These are phyloP conservation scores for Lactifluus piperatus DNA, from an alignment of 768 basidiomycete species.

Conservation along the genomic window DNA sequence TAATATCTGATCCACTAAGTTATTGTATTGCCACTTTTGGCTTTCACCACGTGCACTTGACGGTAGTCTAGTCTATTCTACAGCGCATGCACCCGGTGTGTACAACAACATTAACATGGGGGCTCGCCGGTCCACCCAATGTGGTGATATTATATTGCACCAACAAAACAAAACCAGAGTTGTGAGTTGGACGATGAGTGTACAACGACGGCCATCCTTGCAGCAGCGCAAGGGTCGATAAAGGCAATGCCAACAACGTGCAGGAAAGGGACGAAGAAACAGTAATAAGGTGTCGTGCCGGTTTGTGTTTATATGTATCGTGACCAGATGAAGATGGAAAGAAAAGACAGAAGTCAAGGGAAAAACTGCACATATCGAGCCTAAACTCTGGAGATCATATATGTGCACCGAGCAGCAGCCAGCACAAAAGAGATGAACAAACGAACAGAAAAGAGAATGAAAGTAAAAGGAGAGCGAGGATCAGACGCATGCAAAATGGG, in stretches of 20 bases:
- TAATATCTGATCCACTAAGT: background rate
- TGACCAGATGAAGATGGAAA: conserved; percentile 1
- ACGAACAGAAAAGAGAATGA: background rate
- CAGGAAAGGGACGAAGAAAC: conserved; percentile 15
- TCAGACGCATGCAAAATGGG: conserved; percentile 3
- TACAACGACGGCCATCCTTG: conserved; percentile 11
- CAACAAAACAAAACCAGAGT: background rate
- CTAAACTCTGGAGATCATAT: conserved; percentile 7
- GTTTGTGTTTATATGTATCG: conserved; percentile 17
- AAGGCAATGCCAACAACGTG: conserved; percentile 21
- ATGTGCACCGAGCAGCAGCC: conserved; percentile 7
- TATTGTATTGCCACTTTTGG: too few species aligned
- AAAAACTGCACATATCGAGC: conserved; percentile 9
- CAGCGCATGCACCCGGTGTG: background rate
- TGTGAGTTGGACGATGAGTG: conserved; percentile 2
- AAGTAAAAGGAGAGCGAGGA: background rate
- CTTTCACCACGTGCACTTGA: background rate
- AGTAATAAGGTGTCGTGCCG: conserved; percentile 23
- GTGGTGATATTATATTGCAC: conserved; percentile 15
- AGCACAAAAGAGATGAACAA: background rate
- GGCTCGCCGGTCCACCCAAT: conserved; percentile 2
- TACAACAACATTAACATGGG: conserved; percentile 19
- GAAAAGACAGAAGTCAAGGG: background rate
- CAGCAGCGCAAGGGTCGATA: conserved; percentile 13
- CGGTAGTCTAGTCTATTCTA: too few species aligned